Percentiles rank a stretch among this genome's conserved stretches.
Conservation (phyloP, 805 yeast species). For the Pichia rugopelliculosa region DNA sequence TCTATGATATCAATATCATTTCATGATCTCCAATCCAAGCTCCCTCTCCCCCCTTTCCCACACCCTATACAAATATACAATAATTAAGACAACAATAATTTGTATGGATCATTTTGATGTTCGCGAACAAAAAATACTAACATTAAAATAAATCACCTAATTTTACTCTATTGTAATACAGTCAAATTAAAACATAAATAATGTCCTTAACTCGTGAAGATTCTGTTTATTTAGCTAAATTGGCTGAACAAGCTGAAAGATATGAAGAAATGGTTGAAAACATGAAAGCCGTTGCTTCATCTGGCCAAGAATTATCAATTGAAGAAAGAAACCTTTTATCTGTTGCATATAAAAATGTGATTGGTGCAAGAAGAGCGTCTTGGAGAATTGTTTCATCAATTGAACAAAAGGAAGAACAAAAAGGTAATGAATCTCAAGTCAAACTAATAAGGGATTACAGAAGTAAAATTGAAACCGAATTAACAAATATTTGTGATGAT, state of each 20-base stretch:
- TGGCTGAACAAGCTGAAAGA: constrained; percentile 99
- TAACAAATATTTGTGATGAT: constrained; percentile 89
- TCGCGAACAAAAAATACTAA: background rate
- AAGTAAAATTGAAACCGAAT: constrained; percentile 87
- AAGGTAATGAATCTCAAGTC: constrained; percentile 90
- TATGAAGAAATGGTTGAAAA: constrained; percentile 99
- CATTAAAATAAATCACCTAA: background rate
- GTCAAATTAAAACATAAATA: constrained; percentile 4
- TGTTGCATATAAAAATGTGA: constrained; percentile 96
- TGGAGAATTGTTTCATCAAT: constrained; percentile 98
- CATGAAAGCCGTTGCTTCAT: constrained; percentile 95
- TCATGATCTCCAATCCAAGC: background rate
- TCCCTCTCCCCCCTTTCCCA: background rate
- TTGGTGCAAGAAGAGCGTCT: constrained; percentile 98
- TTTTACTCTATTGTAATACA: background rate
- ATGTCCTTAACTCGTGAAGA: constrained; percentile 93
- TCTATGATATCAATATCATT: background rate
- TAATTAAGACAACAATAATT: background rate
- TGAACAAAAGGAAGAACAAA: constrained; percentile 96
- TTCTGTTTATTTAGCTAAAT: constrained; percentile 94
- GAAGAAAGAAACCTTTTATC: constrained; percentile 97
- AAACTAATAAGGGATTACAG: constrained; percentile 88
- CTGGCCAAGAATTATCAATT: constrained; percentile 91
- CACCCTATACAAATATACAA: no score
- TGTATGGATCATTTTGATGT: background rate